Evolutionary conservation across 495 filamentous ascomycete species (phyloP).

Genomic region (Penicillium bialowiezense): DNA sequence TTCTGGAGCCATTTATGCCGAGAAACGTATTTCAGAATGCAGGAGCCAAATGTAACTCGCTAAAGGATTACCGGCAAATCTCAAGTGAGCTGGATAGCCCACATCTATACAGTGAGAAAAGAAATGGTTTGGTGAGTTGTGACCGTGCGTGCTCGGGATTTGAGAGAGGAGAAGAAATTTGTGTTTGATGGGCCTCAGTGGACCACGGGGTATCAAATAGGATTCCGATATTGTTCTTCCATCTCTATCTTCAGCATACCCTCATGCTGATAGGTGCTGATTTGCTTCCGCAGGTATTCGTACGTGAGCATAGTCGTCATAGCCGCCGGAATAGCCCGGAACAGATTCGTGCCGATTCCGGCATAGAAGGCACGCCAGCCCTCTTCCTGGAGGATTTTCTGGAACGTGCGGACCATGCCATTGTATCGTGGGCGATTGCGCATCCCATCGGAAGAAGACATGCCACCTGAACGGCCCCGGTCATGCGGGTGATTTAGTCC

Average conservation of each 20-base stretch:
- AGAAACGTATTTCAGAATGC: conserved; percentile 16
- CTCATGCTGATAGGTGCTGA: conserved; percentile 49
- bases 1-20: conserved; percentile 17
- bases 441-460: conserved; percentile 55
- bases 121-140: background rate
- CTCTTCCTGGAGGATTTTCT: conserved; percentile 83
- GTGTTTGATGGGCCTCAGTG: conserved; percentile 3
- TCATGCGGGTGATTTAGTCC: conserved; percentile 49
- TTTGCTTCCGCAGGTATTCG: conserved; percentile 71
- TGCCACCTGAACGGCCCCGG: conserved; percentile 42
- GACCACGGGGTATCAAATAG: conserved; percentile 19
- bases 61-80: conserved; percentile 10
- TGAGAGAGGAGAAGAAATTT: background rate
- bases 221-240: conserved; percentile 17
- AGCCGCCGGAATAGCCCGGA: conserved; percentile 89
- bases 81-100: conserved; percentile 9
- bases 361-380: conserved; percentile 97
- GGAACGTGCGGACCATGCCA: conserved; percentile 78
- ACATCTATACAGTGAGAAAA: conserved; percentile 21
- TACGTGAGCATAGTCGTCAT: conserved; percentile 98
- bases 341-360: conserved; percentile 96
- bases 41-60: conserved; percentile 9
- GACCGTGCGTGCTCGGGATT: background rate
- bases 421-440: conserved; percentile 66
- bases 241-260: conserved; percentile 37